phyloP scores from a whole-genome alignment of 345 rosid species.

The Triadica sebifera region DNA sequence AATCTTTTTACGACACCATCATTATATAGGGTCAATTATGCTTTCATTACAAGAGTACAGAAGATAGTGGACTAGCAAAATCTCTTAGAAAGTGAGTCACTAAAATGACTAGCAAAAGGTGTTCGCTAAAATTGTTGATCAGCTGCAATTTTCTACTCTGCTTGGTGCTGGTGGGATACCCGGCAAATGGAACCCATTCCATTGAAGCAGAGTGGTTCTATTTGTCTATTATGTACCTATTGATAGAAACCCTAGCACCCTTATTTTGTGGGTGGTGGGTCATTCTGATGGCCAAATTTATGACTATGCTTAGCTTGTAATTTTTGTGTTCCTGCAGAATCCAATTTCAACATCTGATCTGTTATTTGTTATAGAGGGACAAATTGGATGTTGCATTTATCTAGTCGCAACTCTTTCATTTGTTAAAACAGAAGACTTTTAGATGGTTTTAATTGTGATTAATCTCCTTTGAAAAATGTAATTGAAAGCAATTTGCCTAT shows the following conservation, averaged over 20 bases:
- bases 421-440: no score
- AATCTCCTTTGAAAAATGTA: no score
- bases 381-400: no score
- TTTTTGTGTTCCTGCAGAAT: constrained; percentile 12
- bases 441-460: no score
- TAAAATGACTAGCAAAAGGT: constrained; percentile 23
- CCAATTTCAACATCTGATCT: not conserved
- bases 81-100: constrained; percentile 23
- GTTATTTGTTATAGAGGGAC: no score
- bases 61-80: constrained; percentile 36
- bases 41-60: constrained; percentile 30
- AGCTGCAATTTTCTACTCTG: constrained; percentile 10
- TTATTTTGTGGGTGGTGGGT: constrained; percentile 45
- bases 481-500: no score
- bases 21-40: constrained; percentile 32
- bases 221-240: not conserved
- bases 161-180: constrained; percentile 34
- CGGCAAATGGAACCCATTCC: constrained; percentile 35
- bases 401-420: no score
- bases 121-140: constrained; percentile 19
- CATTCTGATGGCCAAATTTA: constrained; percentile 16
- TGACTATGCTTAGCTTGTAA: constrained; percentile 25
- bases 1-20: constrained; percentile 38
- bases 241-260: constrained; percentile 21
- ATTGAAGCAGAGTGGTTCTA: constrained; percentile 17